These are phyloP conservation scores for Coprinopsis marcescibilis DNA, from an alignment of 768 basidiomycete species.

Conservation along the genomic window DNA sequence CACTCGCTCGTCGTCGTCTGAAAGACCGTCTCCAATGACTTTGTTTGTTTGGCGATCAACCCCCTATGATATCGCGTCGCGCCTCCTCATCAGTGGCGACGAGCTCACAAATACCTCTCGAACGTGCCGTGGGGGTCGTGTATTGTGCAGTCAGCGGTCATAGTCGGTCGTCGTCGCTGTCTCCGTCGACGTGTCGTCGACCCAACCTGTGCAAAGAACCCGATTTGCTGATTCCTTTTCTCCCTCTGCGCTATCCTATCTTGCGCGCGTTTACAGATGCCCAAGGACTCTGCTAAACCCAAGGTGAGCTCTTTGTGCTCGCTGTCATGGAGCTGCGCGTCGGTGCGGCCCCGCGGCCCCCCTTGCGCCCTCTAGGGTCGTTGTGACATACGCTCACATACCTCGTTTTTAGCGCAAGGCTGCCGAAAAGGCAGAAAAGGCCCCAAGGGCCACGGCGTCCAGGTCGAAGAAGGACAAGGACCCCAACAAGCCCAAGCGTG, in stretches of 20 bases:
- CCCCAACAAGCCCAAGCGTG: conserved; percentile 83
- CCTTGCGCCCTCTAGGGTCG: conserved; percentile 4
- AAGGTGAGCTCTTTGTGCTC: conserved; percentile 42
- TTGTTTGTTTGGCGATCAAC: conserved; percentile 9
- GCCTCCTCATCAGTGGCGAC: conserved; percentile 4
- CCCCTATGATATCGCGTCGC: conserved; percentile 7
- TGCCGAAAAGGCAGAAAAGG: conserved; percentile 65
- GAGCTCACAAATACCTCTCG: neutral
- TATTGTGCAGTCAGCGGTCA: neutral
- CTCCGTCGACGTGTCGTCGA: neutral
- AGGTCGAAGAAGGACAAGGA: conserved; percentile 64
- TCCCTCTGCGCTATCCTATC: neutral
- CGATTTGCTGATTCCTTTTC: conserved; percentile 8
- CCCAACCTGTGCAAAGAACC: neutral
- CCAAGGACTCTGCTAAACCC: conserved; percentile 67
- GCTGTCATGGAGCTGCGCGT: conserved; percentile 15
- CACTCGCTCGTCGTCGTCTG: conserved; percentile 6
- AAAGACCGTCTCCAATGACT: conserved; percentile 1
- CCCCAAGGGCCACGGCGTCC: conserved; percentile 19
- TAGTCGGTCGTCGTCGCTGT: conserved; percentile 1
- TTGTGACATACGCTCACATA: conserved; percentile 8
- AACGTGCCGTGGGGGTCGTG: neutral
- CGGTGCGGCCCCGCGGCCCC: conserved; percentile 8
- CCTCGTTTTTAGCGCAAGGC: conserved; percentile 56
- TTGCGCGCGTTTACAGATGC: conserved; percentile 49